Conservation (phyloP, 805 yeast genomes). For the Zygoascus ofunaensis region DNA sequence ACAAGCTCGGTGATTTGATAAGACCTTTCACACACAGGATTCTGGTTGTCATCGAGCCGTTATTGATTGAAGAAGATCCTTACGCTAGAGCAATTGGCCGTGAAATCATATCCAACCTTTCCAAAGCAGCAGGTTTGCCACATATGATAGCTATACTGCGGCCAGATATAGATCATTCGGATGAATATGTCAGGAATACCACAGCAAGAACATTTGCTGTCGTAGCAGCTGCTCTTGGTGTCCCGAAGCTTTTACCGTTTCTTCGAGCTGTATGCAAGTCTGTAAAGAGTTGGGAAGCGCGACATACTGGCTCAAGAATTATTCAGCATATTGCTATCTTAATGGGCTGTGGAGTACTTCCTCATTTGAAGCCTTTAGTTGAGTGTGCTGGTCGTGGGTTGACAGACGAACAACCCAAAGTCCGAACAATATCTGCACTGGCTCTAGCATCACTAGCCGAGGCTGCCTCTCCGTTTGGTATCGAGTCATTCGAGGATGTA, state of each 20-base stretch:
- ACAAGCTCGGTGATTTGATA: constrained; percentile 53
- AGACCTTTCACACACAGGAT: constrained; percentile 69
- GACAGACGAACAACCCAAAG: constrained; percentile 57
- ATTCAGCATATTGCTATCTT: constrained; percentile 66
- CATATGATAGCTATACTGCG: constrained; percentile 70
- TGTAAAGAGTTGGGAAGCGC: constrained; percentile 68
- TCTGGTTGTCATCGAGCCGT: constrained; percentile 65
- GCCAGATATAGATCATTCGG: constrained; percentile 74
- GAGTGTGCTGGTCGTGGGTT: constrained; percentile 50
- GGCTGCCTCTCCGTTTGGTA: constrained; percentile 78
- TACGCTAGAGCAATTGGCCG: constrained; percentile 70
- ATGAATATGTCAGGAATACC: constrained; percentile 68
- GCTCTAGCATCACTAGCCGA: constrained; percentile 72
- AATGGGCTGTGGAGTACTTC: constrained; percentile 65
- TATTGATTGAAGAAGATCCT: constrained; percentile 69
- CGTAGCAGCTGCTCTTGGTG: constrained; percentile 70
- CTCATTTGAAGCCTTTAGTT: constrained; percentile 59
- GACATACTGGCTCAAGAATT: constrained; percentile 72
- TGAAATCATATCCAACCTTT: constrained; percentile 62
- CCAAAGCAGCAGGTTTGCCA: constrained; percentile 76
- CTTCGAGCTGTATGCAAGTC: constrained; percentile 70
- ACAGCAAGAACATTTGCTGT: constrained; percentile 78
- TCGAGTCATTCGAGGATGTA: constrained; percentile 69
- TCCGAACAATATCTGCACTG: constrained; percentile 60
- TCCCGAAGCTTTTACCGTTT: constrained; percentile 66